Base-by-base conservation (phyloP, 345 rosid species). In the Laguncularia racemosa region DNA sequence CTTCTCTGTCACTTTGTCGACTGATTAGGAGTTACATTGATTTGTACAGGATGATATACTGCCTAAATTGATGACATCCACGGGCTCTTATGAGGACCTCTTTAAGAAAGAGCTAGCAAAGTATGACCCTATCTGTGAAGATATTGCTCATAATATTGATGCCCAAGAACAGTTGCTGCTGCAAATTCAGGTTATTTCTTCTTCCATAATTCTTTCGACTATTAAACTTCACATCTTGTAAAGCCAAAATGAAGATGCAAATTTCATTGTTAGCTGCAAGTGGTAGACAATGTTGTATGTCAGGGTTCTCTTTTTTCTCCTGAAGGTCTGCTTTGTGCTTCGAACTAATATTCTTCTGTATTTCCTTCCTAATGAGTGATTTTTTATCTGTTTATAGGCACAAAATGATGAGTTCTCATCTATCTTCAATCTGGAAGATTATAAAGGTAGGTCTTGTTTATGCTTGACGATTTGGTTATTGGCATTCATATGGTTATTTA, bases 101-200 rank as follows among this genome's bases (percentile, higher is more conserved):
- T 93, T 93, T 73, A 83, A 82, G 77, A 93, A 87, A 78, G 99
- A 93, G 75, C 78, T 89, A 64, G 73, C 88, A 56, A 93, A 93
- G 70, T 93, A 93, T 79, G 87, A 87, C 68, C 85, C 52, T 40
- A 81, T 93, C 65, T 84, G 97, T 63, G 81, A 80, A 69, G 96
- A 87, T 46, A 85, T 93, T 67, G 73, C 95, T 50, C 95, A 84
- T 60, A 93, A 93, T 76, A 85, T 93, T 50, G 95, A 81, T 60
- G 88, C 89, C 62, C 99, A 93, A 77, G 99, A 85, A 60, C 97
- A 87, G 52, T 65, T 87, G 48, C 55, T 93, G 79, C 50, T 85
- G 66, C 97, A 89, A 75, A 93, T 93, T 68, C 99, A 89, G 97
- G 99, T 93, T 23, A 52, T 28, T 61, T 67, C 55, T 51, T 46